Evolutionary conservation across 2,329 filamentous ascomycete genomes (phyloP).

Genomic region (Aspergillus spinulosporus): DNA sequence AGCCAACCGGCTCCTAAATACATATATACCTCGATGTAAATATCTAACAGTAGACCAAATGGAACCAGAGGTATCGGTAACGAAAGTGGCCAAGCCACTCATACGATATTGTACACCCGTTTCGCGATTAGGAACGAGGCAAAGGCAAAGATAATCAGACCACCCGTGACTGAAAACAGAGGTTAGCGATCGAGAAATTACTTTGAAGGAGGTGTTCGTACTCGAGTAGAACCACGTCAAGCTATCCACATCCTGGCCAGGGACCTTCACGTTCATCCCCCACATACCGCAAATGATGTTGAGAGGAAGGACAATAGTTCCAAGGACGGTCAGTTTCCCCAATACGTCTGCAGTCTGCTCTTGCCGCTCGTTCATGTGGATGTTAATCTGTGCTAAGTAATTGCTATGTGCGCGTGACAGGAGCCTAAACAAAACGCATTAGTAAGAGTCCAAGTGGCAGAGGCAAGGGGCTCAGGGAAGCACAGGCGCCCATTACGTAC

Average conservation of each 20-base stretch:
- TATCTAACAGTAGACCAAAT: neutral
- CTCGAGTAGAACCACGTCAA: conserved; percentile 71
- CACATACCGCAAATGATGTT: conserved; percentile 98
- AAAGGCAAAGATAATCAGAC: conserved; percentile 75
- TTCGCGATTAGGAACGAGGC: conserved; percentile 80
- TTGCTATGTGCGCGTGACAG: conserved; percentile 89
- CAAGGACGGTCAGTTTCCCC: conserved; percentile 89
- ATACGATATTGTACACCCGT: conserved; percentile 78
- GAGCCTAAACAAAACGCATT: conserved; percentile 58
- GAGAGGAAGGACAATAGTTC: conserved; percentile 97
- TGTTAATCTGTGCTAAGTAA: conserved; percentile 99
- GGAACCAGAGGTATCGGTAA: neutral
- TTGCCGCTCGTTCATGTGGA: conserved; percentile 96
- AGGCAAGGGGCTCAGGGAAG: neutral
- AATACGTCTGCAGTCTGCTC: conserved; percentile 95
- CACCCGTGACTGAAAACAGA: conserved; percentile 59
- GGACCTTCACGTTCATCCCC: conserved; percentile 98
- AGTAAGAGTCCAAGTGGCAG: conserved; percentile 3
- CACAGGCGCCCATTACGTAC: conserved; percentile 52
- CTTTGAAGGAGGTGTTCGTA: conserved; percentile 27
- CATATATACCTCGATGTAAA: conserved; percentile 7
- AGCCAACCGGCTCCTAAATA: neutral
- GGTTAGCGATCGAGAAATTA: conserved; percentile 5
- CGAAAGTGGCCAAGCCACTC: conserved; percentile 8
- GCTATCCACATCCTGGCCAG: conserved; percentile 81